Evolutionary conservation across 345 rosid species (phyloP).

Genomic region (Syzygium jambos): DNA sequence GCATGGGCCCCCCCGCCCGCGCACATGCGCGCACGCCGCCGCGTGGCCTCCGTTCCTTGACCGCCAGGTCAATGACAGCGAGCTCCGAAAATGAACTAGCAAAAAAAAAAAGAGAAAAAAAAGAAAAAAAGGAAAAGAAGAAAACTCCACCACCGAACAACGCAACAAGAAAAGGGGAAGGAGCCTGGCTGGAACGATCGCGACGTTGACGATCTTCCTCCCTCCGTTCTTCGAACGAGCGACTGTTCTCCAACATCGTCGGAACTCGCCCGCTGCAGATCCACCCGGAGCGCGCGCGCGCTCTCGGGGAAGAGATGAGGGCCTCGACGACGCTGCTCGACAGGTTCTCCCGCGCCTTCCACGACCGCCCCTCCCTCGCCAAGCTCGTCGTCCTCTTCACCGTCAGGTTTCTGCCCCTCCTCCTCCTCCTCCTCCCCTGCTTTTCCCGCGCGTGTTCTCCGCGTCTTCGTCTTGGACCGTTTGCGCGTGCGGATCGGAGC

Average conservation of each 20-base stretch:
- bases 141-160: accelerated
- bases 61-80: background rate
- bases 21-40: too few relatives aligned
- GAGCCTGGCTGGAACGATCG: background rate
- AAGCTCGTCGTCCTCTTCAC: slow-evolving; percentile 66
- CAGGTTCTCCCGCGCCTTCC: slow-evolving; percentile 53
- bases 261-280: background rate
- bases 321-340: slow-evolving; percentile 39
- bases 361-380: slow-evolving; percentile 61
- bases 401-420: slow-evolving; percentile 40
- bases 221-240: background rate
- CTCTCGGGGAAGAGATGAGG: slow-evolving; percentile 32
- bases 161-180: background rate
- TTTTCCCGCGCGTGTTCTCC: background rate
- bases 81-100: background rate
- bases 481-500: too few relatives aligned
- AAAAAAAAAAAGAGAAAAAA: too few relatives aligned
- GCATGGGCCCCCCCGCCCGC: too few relatives aligned
- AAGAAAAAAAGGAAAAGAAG: background rate
- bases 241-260: background rate
- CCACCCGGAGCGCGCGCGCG: background rate
- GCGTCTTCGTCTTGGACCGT: background rate
- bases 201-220: background rate
- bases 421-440: too few relatives aligned
- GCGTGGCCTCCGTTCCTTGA: background rate